A percentile compares a stretch with the other conserved stretches of the same genome.
These are phyloP conservation scores for Penicillium brasilianum DNA, from an alignment of 2,329 filamentous ascomycete species.

Conservation along the genomic window DNA sequence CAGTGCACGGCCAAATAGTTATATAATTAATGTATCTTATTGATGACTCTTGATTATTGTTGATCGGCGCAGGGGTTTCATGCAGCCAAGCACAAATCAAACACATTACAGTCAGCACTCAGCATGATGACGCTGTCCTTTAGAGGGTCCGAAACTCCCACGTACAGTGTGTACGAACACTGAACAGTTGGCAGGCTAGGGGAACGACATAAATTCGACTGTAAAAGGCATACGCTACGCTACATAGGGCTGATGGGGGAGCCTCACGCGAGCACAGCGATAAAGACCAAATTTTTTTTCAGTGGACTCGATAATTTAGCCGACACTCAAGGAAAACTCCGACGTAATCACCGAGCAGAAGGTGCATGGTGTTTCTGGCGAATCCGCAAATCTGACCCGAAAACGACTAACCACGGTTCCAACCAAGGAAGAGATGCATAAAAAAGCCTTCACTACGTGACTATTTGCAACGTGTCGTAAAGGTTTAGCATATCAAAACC, in stretches of 20 bases:
- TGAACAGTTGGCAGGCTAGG: not conserved
- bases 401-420: constrained; percentile 2
- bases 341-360: not conserved
- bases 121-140: not conserved
- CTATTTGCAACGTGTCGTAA: constrained; percentile 3
- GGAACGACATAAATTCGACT: too few species aligned
- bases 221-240: not conserved
- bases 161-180: not conserved
- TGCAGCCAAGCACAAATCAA: constrained; percentile 21
- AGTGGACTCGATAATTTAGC: not conserved
- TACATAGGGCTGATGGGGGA: not conserved
- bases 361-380: not conserved
- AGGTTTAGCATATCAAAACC: not conserved
- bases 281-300: not conserved
- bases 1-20: not conserved
- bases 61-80: constrained; percentile 29
- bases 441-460: not conserved
- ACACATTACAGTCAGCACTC: not conserved
- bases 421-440: not conserved
- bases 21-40: not conserved
- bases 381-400: not conserved
- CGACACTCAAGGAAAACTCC: not conserved
- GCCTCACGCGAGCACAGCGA: not conserved
- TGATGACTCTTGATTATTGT: not conserved
- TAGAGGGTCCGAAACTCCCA: not conserved